These are phyloP conservation scores for Massospora cicadina DNA, from an alignment of 371 early-diverging fungal genomes.

Conservation along the genomic window DNA sequence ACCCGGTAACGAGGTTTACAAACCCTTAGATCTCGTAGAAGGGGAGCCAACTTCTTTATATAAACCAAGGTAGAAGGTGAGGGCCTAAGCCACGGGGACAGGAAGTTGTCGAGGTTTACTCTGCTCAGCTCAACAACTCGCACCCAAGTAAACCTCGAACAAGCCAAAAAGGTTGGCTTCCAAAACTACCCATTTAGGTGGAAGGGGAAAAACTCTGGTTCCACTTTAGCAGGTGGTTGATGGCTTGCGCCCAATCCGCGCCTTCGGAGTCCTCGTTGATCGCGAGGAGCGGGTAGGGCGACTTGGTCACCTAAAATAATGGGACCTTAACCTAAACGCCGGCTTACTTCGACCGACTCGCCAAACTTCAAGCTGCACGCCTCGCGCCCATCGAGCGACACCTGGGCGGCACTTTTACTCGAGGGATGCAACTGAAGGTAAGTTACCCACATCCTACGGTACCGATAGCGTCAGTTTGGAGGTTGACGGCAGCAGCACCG, in stretches of 20 bases:
- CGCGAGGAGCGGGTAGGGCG: constrained; percentile 60
- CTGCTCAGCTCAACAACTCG: too few relatives aligned
- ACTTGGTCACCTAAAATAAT: constrained; percentile 33
- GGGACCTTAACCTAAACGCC: neutral
- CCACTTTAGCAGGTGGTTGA: constrained; percentile 64
- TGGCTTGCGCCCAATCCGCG: constrained; percentile 54
- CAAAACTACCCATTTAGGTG: too few relatives aligned
- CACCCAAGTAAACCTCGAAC: too few relatives aligned
- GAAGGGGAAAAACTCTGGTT: constrained; percentile 42
- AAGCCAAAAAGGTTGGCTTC: too few relatives aligned
- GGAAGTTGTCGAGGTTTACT: too few relatives aligned
- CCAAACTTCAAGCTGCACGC: constrained; percentile 42
- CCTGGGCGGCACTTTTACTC: constrained; percentile 40
- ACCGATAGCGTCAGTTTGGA: constrained; percentile 44
- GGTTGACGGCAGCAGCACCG: constrained; percentile 68
- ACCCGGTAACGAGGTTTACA: too few relatives aligned
- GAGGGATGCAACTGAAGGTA: constrained; percentile 21
- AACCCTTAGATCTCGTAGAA: too few relatives aligned
- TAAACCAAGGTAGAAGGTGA: too few relatives aligned
- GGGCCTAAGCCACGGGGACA: too few relatives aligned
- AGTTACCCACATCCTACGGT: constrained; percentile 5
- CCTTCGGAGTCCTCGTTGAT: constrained; percentile 45
- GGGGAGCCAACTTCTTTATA: too few relatives aligned
- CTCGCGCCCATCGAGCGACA: constrained; percentile 46
- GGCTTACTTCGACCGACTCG: constrained; percentile 39